Evolutionary conservation across 2,329 filamentous ascomycete genomes (phyloP).

Genomic region (Neopestalotiopsis rosae): DNA sequence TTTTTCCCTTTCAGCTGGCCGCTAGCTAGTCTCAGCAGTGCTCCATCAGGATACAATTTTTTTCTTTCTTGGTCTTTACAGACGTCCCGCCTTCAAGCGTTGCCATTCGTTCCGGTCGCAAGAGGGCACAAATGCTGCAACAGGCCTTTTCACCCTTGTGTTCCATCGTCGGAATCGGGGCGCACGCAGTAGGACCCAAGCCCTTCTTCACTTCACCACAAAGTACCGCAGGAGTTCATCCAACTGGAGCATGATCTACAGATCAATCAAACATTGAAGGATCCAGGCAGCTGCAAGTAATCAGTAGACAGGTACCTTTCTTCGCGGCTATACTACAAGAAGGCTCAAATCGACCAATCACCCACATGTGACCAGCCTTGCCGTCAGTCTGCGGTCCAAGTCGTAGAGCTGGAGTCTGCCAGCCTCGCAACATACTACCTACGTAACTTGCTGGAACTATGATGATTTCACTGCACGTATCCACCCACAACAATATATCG

Average conservation of each 20-base stretch:
- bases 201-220: not conserved
- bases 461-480: not conserved
- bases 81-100: not conserved
- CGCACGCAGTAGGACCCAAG: not conserved
- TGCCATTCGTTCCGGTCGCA: not conserved
- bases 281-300: too few relatives aligned
- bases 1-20: not conserved
- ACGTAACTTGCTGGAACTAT: not conserved
- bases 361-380: not conserved
- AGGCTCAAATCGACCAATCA: not conserved
- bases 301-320: too few relatives aligned
- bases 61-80: not conserved
- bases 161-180: not conserved
- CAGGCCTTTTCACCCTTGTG: not conserved
- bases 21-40: not conserved
- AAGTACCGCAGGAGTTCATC: not conserved
- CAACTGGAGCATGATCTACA: too few relatives aligned
- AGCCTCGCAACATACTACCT: slow-evolving; percentile 1
- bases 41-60: not conserved
- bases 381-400: not conserved
- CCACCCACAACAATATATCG: not conserved
- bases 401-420: not conserved
- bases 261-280: too few relatives aligned
- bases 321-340: not conserved
- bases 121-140: not conserved